Conservation (phyloP, 371 early-diverging fungal genomes). For the Capillidium heterosporum region DNA sequence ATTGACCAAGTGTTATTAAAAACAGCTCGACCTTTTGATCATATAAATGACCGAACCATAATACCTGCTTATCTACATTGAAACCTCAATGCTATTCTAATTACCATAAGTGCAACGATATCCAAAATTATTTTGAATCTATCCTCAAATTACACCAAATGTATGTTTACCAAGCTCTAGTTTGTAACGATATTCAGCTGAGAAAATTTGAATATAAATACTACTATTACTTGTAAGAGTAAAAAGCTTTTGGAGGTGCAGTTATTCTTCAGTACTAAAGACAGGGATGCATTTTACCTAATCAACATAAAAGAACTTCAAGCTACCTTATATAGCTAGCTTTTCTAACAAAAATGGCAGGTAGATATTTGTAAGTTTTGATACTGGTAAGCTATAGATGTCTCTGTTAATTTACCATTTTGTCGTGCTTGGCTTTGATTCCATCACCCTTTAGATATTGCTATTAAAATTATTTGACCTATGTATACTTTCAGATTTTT, state of each 20-base stretch:
- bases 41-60: slow-evolving; percentile 73
- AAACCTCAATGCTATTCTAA: slow-evolving; percentile 35
- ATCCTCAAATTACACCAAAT: slow-evolving; percentile 25
- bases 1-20: slow-evolving; percentile 55
- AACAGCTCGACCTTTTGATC: slow-evolving; percentile 21
- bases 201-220: slow-evolving; percentile 25
- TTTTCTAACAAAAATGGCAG: neutral
- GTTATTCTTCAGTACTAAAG: slow-evolving; percentile 15
- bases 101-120: slow-evolving; percentile 23
- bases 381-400: too few relatives aligned
- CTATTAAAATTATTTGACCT: too few relatives aligned
- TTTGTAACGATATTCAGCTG: slow-evolving; percentile 34
- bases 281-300: slow-evolving; percentile 1
- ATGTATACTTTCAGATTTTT: too few relatives aligned
- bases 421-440: too few relatives aligned
- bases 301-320: neutral
- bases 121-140: slow-evolving; percentile 29
- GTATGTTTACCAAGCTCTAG: slow-evolving; percentile 32
- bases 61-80: slow-evolving; percentile 48
- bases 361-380: too few relatives aligned
- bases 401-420: too few relatives aligned
- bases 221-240: slow-evolving; percentile 22
- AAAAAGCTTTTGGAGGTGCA: slow-evolving; percentile 16
- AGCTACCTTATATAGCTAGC: neutral
- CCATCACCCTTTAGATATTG: too few relatives aligned